Conservation (phyloP, 2,329 filamentous ascomycete species). For the Colletotrichum sp. region DNA sequence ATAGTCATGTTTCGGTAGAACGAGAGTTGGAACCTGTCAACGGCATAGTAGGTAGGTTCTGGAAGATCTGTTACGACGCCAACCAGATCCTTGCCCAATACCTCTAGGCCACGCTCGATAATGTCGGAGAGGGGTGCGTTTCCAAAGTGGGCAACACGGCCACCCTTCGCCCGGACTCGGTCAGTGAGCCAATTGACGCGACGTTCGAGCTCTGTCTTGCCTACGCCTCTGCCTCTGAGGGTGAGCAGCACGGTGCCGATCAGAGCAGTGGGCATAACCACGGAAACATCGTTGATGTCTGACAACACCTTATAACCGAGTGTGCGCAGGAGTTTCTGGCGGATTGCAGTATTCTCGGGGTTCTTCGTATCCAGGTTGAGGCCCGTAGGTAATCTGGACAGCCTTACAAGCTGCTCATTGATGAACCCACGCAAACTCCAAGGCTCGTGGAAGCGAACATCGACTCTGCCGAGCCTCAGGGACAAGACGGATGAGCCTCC, state of each 20-base stretch:
- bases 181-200: constrained; percentile 90
- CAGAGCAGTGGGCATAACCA: constrained; percentile 96
- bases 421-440: constrained; percentile 91
- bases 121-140: constrained; percentile 80
- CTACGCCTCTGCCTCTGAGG: constrained; percentile 88
- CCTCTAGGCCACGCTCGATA: constrained; percentile 87
- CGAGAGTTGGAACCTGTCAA: constrained; percentile 94
- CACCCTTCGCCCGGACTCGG: constrained; percentile 83
- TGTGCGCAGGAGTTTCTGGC: constrained; percentile 79
- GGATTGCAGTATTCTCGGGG: constrained; percentile 56
- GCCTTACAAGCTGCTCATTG: constrained; percentile 71
- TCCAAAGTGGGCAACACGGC: constrained; percentile 92
- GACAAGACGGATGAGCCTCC: constrained; percentile 86
- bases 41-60: constrained; percentile 92
- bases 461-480: constrained; percentile 86
- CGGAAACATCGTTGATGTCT: constrained; percentile 94
- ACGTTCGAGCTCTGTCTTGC: constrained; percentile 82
- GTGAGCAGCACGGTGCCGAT: constrained; percentile 95
- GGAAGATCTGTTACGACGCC: constrained; percentile 79
- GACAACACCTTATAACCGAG: constrained; percentile 91
- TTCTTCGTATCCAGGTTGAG: constrained; percentile 52
- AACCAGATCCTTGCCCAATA: constrained; percentile 88
- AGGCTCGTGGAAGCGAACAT: constrained; percentile 94
- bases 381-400: constrained; percentile 54
- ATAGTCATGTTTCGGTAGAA: constrained; percentile 99